phyloP scores from a whole-genome alignment of 148 eudicot genomes.

The Chenopodium album region DNA sequence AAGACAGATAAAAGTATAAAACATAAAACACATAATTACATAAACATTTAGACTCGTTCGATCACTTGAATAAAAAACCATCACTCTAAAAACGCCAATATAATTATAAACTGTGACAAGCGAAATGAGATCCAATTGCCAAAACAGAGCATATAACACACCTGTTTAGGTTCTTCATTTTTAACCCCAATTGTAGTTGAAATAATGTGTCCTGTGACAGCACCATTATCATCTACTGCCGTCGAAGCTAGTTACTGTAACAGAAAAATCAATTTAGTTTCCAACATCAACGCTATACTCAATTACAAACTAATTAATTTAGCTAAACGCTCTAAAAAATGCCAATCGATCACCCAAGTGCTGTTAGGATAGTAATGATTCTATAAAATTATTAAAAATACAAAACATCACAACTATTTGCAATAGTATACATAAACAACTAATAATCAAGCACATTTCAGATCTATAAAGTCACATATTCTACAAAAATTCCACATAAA shows the following conservation, averaged over 20 bases:
- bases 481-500: background rate
- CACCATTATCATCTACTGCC: conserved; percentile 53
- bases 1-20: no score
- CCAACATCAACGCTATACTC: background rate
- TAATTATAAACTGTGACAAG: background rate
- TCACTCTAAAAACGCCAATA: background rate
- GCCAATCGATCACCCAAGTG: background rate
- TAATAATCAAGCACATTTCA: conserved; percentile 5
- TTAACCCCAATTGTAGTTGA: conserved; percentile 93
- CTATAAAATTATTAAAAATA: no score
- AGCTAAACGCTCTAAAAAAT: background rate
- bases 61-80: no score
- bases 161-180: conserved; percentile 91
- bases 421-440: background rate
- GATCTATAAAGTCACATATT: background rate
- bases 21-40: background rate
- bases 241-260: conserved; percentile 68
- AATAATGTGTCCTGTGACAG: conserved; percentile 83
- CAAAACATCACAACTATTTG: background rate
- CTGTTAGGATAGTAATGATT: no score
- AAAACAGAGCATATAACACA: conserved; percentile 15
- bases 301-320: background rate
- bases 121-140: background rate
- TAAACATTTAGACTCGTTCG: background rate
- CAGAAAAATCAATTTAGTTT: background rate